Percentiles rank a stretch among this genome's conserved stretches.
Conservation (phyloP, 495 filamentous ascomycete species). For the Penicillium crystallinum region DNA sequence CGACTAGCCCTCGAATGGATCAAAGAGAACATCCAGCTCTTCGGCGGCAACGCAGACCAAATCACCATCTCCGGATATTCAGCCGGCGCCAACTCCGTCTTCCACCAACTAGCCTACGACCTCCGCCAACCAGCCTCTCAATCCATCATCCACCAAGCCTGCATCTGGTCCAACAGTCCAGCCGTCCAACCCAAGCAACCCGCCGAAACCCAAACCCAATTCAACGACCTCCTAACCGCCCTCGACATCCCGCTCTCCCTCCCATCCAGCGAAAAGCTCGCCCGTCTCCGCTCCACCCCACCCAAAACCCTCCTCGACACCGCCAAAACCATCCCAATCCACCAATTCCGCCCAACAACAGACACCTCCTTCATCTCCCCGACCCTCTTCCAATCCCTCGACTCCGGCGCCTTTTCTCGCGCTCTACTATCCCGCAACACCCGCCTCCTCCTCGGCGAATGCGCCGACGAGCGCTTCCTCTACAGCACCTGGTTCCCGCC, state of each 20-base stretch:
- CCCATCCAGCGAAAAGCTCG: slow-evolving; percentile 38
- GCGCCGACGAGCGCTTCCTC: slow-evolving; percentile 48
- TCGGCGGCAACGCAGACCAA: slow-evolving; percentile 58
- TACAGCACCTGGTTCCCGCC: slow-evolving; percentile 45
- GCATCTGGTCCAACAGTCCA: slow-evolving; percentile 53
- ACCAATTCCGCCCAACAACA: slow-evolving; percentile 52
- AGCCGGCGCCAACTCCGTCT: slow-evolving; percentile 60
- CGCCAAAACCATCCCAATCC: slow-evolving; percentile 30
- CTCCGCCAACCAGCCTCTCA: slow-evolving; percentile 37
- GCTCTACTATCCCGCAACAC: slow-evolving; percentile 39
- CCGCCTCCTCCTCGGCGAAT: slow-evolving; percentile 52
- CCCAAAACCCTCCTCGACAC: slow-evolving; percentile 36
- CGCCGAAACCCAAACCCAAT: slow-evolving; percentile 45
- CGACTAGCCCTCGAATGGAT: slow-evolving; percentile 61
- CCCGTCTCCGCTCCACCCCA: slow-evolving; percentile 37
- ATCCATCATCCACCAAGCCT: slow-evolving; percentile 41
- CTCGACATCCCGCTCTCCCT: slow-evolving; percentile 42
- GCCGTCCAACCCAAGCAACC: slow-evolving; percentile 49
- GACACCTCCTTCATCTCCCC: slow-evolving; percentile 45
- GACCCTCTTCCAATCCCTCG: slow-evolving; percentile 42
- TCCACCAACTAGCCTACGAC: slow-evolving; percentile 55
- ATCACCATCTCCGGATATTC: slow-evolving; percentile 63
- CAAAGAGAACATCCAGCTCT: slow-evolving; percentile 50
- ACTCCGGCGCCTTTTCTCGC: slow-evolving; percentile 43
- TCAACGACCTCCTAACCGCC: slow-evolving; percentile 47